Evolutionary conservation across 257 asterid species (phyloP), one percentile per base, ranked within the genome.

Genomic region (Lantana camara): DNA sequence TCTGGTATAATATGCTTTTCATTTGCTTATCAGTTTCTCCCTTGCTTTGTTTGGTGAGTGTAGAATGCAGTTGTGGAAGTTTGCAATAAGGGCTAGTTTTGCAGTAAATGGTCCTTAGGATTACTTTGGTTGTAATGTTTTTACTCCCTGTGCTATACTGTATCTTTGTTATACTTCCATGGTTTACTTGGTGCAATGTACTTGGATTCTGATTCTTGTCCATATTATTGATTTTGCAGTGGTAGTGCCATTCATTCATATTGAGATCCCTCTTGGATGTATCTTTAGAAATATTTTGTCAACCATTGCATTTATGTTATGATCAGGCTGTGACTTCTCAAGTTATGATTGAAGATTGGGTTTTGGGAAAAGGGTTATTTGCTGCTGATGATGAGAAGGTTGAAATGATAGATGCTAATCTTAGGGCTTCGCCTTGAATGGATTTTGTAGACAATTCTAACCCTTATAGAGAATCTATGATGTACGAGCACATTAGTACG

Each of bases 321-420:
- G 5, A 27, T 27, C 32, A 91, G 66, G 66, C 89, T 11, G 19
- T 82, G 45, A 82, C 88, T 40, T 69, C 94, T 41, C 91, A 79
- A 54, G 81, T 68, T 23, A 84, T 91, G 98, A 84, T 88, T 0
- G 82, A 91, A 67, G 91, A 88, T 71, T 91, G 98, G 98, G 73
- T 88, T 57, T 58, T 88, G 70, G 88, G 78, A 53, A 86, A 52
- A 56, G 94, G 90, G 16, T 16, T 69, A 72, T 88, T 91, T 80
- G 77, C 65, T 13, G 40, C 1, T 35, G 53, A 5, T n/a, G n/a
- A n/a, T 62, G 64, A 73, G 41, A 21, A 66, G 45, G 37, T 15
- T 64, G 59, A 35, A 12, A 50, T n/a, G 30, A 10, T 37, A 16
- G 37, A 24, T 30, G 6, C 16, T 41, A 13, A 30, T 51, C 41